Evolutionary conservation across 371 early-diverging fungal species (phyloP).

Genomic region (Actinomortierella ambigua): DNA sequence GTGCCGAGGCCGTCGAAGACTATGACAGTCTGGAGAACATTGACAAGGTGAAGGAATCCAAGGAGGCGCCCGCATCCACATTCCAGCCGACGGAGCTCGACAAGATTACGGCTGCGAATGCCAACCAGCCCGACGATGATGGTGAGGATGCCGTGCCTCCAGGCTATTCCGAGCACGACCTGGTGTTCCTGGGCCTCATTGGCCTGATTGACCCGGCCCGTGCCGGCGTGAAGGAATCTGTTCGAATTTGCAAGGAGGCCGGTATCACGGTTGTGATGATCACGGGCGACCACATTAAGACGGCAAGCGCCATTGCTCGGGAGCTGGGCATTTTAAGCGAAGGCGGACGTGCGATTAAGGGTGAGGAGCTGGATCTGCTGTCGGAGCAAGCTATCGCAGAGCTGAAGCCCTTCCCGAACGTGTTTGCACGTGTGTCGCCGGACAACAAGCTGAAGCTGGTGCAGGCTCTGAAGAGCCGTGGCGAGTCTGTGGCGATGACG

Average conservation of each 20-base stretch:
- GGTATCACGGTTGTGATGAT: constrained; percentile 85
- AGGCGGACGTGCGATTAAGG: constrained; percentile 57
- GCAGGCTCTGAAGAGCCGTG: constrained; percentile 87
- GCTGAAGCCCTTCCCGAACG: constrained; percentile 68
- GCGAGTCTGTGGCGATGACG: constrained; percentile 75
- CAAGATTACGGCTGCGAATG: constrained; percentile 33
- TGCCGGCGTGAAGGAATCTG: constrained; percentile 63
- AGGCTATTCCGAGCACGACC: constrained; percentile 55
- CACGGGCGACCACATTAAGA: constrained; percentile 79
- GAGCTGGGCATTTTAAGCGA: constrained; percentile 67
- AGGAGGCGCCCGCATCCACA: constrained; percentile 30
- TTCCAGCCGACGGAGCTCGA: constrained; percentile 34
- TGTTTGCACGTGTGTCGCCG: constrained; percentile 81
- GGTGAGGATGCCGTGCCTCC: constrained; percentile 37
- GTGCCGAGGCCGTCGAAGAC: constrained; percentile 30
- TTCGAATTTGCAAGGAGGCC: constrained; percentile 65
- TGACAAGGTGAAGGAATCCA: constrained; percentile 46
- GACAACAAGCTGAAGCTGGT: constrained; percentile 98
- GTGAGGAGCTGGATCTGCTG: constrained; percentile 64
- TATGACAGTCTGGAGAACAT: constrained; percentile 46
- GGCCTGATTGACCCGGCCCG: constrained; percentile 81
- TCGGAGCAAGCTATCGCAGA: constrained; percentile 65
- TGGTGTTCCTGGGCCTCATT: constrained; percentile 78
- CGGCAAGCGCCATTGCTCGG: constrained; percentile 76
- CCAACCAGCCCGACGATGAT: constrained; percentile 26